Base-by-base conservation (phyloP, 805 yeast species). In the Monosporozyma solicola region DNA sequence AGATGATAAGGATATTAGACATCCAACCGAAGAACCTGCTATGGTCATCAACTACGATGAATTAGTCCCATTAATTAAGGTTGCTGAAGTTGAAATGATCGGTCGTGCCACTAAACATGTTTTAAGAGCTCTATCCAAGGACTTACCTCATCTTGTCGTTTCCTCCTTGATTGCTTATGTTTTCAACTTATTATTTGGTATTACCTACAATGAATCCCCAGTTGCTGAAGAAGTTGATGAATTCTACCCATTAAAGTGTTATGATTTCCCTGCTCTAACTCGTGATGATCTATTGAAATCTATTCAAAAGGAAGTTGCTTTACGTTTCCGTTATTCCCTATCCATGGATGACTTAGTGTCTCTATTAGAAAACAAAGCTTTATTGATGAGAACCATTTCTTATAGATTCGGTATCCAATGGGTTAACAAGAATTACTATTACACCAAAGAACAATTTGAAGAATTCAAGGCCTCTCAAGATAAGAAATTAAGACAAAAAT, bases 351-450 rank as follows among this genome's bases (percentile, higher is more conserved):
- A 88, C 85, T 50, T 68, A 33, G 54, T 58, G 11, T 60, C 68
- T 1, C 57, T 64, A 16, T 55, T 78, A 39, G 66, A 65, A 31
- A 68, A 74, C 3, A 80, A 78, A 50, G 57, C 68, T 37, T 56
- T 66, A 37, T 63, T 85, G 45, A 73, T 88, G 61, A 82, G 91
- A 71, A 86, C 84, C 59, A 75, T 90, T 57, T 82, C 96, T 10
- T 61, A 74, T 51, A 85, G 87, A 69, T 80, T 83, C 60, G 98
- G 98, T 70, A 80, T 92, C 51, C 99, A 94, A 73, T 84, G 96
- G 87, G 71, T 74, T 55, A 74, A 71, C 57, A 69, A 71, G 55
- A 64, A 65, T 25, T 70, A 72, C 55, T 68, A 59, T 59, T 73
- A 69, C 62, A 74, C 80, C 35, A 64, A 65, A 47, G 80, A 74